These are phyloP conservation scores for Colletotrichum australisinense DNA, from an alignment of 2,329 filamentous ascomycete species.

Conservation along the genomic window DNA sequence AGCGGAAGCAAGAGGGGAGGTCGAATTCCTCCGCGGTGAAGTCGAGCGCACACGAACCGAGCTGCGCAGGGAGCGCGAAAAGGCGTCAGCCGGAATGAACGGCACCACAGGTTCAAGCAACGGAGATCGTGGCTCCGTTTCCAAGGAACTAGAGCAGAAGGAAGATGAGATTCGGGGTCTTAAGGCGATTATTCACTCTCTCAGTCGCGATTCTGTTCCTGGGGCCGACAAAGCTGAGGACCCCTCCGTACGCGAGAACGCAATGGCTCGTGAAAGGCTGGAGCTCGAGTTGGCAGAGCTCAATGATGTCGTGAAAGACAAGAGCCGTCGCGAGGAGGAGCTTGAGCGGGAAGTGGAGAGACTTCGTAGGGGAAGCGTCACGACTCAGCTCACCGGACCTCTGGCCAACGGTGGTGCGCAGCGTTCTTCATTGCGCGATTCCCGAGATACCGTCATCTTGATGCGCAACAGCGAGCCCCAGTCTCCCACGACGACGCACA, in stretches of 20 bases:
- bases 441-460: conserved; percentile 72
- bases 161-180: conserved; percentile 97
- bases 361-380: conserved; percentile 60
- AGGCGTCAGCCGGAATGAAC: conserved; percentile 72
- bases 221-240: conserved; percentile 45
- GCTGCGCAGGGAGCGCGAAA: conserved; percentile 87
- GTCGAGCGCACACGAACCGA: conserved; percentile 93
- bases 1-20: conserved; percentile 93
- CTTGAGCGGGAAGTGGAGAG: conserved; percentile 83
- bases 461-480: conserved; percentile 61
- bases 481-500: conserved; percentile 59
- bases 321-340: conserved; percentile 82
- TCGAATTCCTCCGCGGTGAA: conserved; percentile 94
- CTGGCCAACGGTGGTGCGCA: conserved; percentile 59
- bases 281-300: conserved; percentile 86
- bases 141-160: conserved; percentile 89
- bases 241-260: conserved; percentile 51
- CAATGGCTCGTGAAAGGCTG: conserved; percentile 74
- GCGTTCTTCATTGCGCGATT: conserved; percentile 72
- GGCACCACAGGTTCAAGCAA: conserved; percentile 47
- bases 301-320: conserved; percentile 77
- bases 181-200: conserved; percentile 96
- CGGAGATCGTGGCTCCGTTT: conserved; percentile 59
- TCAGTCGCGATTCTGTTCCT: conserved; percentile 80
- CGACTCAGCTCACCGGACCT: conserved; percentile 6